These are phyloP conservation scores for Pythium aquatile DNA, from an alignment of 352 stramenopile species.

Conservation along the genomic window DNA sequence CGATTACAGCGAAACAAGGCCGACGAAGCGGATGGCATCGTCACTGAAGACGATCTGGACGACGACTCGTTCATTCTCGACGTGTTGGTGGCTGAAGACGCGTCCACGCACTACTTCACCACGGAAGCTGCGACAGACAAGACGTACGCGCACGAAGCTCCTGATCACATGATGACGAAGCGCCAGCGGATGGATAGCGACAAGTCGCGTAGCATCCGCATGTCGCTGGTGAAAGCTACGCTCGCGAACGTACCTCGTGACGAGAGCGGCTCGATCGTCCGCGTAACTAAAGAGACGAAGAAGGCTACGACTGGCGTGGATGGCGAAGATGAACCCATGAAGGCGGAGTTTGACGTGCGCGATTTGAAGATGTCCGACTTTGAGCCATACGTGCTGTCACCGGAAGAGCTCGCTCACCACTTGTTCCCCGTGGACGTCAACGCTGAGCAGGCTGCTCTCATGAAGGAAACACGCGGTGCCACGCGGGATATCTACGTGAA, in stretches of 20 bases:
- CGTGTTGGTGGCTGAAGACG: constrained; percentile 72
- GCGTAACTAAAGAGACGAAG: constrained; percentile 12
- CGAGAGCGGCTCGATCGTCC: constrained; percentile 40
- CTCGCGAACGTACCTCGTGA: constrained; percentile 51
- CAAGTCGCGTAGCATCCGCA: constrained; percentile 44
- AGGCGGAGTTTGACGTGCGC: constrained; percentile 18
- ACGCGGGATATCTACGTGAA: constrained; percentile 58
- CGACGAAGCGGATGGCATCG: constrained; percentile 27
- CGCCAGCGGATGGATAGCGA: constrained; percentile 37
- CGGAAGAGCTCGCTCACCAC: constrained; percentile 69
- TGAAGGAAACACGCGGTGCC: constrained; percentile 43
- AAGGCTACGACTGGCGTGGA: constrained; percentile 15
- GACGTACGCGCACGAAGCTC: constrained; percentile 57
- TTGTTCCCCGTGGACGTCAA: constrained; percentile 61
- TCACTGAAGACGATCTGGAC: constrained; percentile 35
- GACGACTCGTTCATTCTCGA: constrained; percentile 67
- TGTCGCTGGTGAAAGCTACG: constrained; percentile 67
- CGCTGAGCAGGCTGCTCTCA: constrained; percentile 57
- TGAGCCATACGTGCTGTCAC: constrained; percentile 59
- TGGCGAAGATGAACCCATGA: constrained; percentile 3
- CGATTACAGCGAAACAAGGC: constrained; percentile 31
- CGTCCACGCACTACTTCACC: constrained; percentile 72
- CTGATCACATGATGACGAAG: constrained; percentile 61
- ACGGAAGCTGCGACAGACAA: constrained; percentile 65
- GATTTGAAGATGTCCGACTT: constrained; percentile 25